Percentiles rank a stretch among this genome's conserved stretches.
These are phyloP conservation scores for Psilocybe azurescens DNA, from an alignment of 768 basidiomycete genomes.

Conservation along the genomic window DNA sequence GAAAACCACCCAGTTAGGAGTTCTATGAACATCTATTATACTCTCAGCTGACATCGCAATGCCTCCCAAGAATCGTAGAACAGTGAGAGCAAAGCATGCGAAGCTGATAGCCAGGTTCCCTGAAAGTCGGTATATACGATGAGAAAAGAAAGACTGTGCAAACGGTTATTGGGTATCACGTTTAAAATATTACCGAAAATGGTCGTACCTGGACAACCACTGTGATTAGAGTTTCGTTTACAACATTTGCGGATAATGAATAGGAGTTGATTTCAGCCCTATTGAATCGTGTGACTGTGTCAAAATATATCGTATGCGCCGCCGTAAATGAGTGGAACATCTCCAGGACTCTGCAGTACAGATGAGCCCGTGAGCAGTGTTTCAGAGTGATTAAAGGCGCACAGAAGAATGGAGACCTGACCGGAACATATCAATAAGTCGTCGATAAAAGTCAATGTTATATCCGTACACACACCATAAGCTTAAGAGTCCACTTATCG, in stretches of 20 bases:
- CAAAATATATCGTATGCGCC: constrained; percentile 13
- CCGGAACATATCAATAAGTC: neutral
- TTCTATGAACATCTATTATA: constrained; percentile 20
- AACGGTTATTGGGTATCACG: neutral
- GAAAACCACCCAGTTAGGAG: constrained; percentile 22
- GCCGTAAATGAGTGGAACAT: constrained; percentile 15
- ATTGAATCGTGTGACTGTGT: constrained; percentile 11
- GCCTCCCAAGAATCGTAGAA: constrained; percentile 18
- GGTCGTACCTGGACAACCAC: constrained; percentile 16
- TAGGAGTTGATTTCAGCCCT: constrained; percentile 15
- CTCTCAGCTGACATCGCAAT: constrained; percentile 18
- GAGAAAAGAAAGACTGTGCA: constrained; percentile 22
- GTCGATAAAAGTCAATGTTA: no score
- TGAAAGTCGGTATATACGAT: constrained; percentile 22
- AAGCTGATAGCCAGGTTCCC: constrained; percentile 13
- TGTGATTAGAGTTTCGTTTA: constrained; percentile 15
- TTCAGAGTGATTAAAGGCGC: no score
- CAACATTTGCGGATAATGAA: constrained; percentile 11
- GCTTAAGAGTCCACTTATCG: constrained; percentile 15
- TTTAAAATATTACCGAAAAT: neutral
- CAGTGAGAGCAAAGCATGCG: constrained; percentile 18
- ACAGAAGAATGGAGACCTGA: constrained; percentile 20
- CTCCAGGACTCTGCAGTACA: constrained; percentile 9
- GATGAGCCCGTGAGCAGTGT: no score
- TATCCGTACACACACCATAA: constrained; percentile 12